Base-by-base conservation (phyloP, 2,329 filamentous ascomycete genomes). In the Ophiostoma novo-ulmi region DNA sequence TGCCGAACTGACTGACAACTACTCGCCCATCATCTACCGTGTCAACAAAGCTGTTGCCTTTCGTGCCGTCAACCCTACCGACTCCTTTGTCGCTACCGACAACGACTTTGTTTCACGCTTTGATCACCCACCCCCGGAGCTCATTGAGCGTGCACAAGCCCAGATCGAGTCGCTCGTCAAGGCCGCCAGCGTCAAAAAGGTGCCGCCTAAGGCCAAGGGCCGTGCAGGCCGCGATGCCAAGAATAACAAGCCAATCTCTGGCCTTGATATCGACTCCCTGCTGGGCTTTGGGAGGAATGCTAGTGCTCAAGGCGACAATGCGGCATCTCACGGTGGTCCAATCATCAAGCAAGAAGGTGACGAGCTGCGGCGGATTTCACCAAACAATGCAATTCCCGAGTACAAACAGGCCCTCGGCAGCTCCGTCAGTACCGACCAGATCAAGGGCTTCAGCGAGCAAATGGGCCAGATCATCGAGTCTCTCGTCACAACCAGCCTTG, bases 21-120 rank as follows among this genome's bases (percentile, higher is more conserved):
- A 88, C 78, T 93, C 92, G 35, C 93, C 94, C 4, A 81, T 91
- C 5, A 85, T 98, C n/a, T 94, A 98, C 79, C 90, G 93, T 41
- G 87, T 98, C 72, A 93, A 93, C 75, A 90, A 95, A 77, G 93
- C 93, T 17, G 89, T 98, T 74, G 89, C 91, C 70, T 89, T 89
- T 77, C 89, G 94, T 52, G 95, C 94, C 1, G 87, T 94, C 1
- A 85, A 94, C 76, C 88, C 92, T 0, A 84, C 88, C 3, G 84
- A 87, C 22, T 83, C 88, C 0, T 79, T 94, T 10, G 87, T 88
- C 0, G 84, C 87, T 8, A 83, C 86, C 5, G 84, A 89, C 8
- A 82, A 88, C 1, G 86, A 87, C 52, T 82, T 98, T 7, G 85
- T 89, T 0, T 73, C 70, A 3, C 89, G 89, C 75, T 95, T 91